Conservation (phyloP, 768 basidiomycete species). For the Symmetrospora coprosmae region DNA sequence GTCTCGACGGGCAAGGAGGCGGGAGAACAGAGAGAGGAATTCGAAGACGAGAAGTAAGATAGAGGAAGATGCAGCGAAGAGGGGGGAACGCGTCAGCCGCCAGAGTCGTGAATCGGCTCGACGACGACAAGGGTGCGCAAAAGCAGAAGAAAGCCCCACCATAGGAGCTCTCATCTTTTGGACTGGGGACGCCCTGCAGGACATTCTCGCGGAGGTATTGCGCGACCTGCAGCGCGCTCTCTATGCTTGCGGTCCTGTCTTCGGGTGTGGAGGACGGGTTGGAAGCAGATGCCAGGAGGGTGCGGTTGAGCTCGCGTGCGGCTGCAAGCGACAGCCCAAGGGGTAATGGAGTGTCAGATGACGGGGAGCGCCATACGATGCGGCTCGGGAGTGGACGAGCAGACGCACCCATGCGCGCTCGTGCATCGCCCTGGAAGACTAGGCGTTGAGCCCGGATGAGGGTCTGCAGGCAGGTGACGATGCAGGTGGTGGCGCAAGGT, state of each 20-base stretch:
- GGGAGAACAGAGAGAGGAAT: neutral
- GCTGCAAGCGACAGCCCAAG: neutral
- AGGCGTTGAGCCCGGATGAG: conserved; percentile 15
- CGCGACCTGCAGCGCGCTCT: conserved; percentile 4
- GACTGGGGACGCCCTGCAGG: conserved; percentile 5
- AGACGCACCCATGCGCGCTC: conserved; percentile 7
- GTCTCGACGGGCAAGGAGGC: neutral
- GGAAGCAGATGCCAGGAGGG: neutral
- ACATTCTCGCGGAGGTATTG: conserved; percentile 8
- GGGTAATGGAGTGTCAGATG: no score
- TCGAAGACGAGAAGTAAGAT: neutral
- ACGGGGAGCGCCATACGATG: no score
- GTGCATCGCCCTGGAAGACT: conserved; percentile 5
- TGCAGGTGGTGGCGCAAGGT: no score
- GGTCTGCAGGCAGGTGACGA: neutral
- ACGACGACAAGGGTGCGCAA: no score
- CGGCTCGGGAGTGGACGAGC: neutral
- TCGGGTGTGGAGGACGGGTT: neutral
- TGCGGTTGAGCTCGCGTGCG: conserved; percentile 7
- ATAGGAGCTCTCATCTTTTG: neutral
- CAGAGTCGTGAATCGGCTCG: no score
- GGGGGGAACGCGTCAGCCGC: neutral
- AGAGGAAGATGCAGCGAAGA: neutral
- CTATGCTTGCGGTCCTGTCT: neutral
- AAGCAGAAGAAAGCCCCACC: neutral